A percentile compares a stretch with the other conserved stretches of the same genome.
These are phyloP conservation scores for Aureobasidium sp. DNA, from an alignment of 2,329 filamentous ascomycete genomes.

Conservation along the genomic window DNA sequence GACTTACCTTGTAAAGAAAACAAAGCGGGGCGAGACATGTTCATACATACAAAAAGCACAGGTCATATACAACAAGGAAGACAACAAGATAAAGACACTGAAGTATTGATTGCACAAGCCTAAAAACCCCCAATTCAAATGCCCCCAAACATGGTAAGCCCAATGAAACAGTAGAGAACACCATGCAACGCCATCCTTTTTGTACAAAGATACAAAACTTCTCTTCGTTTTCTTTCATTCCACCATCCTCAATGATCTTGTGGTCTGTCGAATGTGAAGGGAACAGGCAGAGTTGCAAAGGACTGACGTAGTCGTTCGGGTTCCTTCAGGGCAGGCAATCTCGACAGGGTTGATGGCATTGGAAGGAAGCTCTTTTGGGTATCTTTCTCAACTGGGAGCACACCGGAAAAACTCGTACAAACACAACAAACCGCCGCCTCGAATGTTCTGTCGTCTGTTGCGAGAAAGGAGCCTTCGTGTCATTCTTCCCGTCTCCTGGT, in stretches of 20 bases:
- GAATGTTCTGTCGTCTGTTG: neutral
- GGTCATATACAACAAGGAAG: no score
- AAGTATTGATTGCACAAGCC: conserved; percentile 1
- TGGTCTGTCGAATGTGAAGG: neutral
- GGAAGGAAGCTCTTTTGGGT: conserved; percentile 6
- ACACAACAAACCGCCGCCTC: neutral
- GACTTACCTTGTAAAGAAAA: no score
- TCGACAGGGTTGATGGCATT: neutral
- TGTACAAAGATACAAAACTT: neutral
- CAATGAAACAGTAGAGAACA: neutral
- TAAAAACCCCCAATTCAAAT: neutral
- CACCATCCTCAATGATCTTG: neutral
- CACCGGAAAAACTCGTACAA: neutral
- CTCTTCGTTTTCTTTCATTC: neutral
- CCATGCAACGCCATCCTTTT: neutral
- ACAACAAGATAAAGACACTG: neutral
- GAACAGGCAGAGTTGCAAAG: neutral
- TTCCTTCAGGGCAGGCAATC: neutral
- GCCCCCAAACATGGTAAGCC: conserved; percentile 3
- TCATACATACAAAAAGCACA: no score
- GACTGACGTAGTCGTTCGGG: neutral
- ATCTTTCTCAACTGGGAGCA: neutral
- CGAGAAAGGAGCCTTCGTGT: neutral
- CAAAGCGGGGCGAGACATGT: no score
- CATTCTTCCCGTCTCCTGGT: neutral